phyloP scores from a whole-genome alignment of 345 rosid genomes.

The Carallia pectinifolia region DNA sequence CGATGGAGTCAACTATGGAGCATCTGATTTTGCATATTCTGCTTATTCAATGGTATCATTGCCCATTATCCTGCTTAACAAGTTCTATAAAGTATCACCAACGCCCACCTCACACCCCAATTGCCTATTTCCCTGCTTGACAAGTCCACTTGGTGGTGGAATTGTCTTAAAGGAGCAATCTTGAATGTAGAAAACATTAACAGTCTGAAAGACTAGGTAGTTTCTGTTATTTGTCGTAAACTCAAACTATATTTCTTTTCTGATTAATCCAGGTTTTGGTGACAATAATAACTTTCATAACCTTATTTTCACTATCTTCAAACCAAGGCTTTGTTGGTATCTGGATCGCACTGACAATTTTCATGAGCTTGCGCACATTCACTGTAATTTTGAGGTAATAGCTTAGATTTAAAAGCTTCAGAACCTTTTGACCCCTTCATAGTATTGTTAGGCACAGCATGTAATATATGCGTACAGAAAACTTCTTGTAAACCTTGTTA shows the following conservation, averaged over 20 bases:
- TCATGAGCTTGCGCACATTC: constrained; percentile 36
- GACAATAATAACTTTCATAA: constrained; percentile 28
- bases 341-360: constrained; percentile 38
- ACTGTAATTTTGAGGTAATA: constrained; percentile 42
- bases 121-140: too few species aligned
- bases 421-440: background rate
- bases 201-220: background rate
- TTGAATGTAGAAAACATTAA: background rate
- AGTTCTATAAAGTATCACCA: background rate
- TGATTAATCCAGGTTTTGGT: constrained; percentile 29
- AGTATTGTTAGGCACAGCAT: background rate
- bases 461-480: too few species aligned
- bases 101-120: too few species aligned
- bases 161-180: background rate
- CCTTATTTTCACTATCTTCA: constrained; percentile 31
- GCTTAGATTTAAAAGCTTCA: background rate
- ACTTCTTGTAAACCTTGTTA: background rate
- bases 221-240: background rate
- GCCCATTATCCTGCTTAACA: background rate
- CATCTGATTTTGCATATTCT: constrained; percentile 30
- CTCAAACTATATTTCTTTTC: background rate
- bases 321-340: constrained; percentile 40
- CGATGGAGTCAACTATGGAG: constrained; percentile 31
- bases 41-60: constrained; percentile 27
- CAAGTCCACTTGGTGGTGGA: too few species aligned